A percentile compares a stretch with the other conserved stretches of the same genome.
phyloP scores from a whole-genome alignment of 768 basidiomycete species.

The Podaxis carcinomalis region DNA sequence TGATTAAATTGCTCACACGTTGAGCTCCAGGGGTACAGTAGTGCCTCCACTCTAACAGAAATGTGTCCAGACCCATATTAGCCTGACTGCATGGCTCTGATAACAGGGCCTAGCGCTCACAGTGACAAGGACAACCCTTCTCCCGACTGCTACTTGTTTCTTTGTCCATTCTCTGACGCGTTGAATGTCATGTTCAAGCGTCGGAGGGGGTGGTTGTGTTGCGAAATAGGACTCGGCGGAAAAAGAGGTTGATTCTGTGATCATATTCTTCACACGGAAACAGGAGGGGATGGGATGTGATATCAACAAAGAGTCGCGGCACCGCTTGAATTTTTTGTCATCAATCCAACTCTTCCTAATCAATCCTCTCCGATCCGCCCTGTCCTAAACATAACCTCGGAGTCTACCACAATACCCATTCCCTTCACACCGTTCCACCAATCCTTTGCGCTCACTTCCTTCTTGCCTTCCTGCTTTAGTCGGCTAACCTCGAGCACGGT shows the following conservation, averaged over 20 bases:
- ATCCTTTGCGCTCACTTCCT: conserved; percentile 49
- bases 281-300: background rate
- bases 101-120: conserved; percentile 41
- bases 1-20: conserved; percentile 73
- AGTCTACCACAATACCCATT: conserved; percentile 6
- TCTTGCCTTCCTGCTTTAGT: conserved; percentile 61
- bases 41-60: conserved; percentile 87
- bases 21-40: conserved; percentile 96
- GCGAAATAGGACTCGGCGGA: conserved; percentile 89
- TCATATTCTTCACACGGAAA: conserved; percentile 17
- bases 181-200: conserved; percentile 64
- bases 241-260: conserved; percentile 45
- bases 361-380: background rate
- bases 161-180: conserved; percentile 66
- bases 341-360: conserved; percentile 7
- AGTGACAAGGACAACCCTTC: conserved; percentile 89
- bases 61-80: background rate
- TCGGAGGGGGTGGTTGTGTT: conserved; percentile 75
- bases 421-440: conserved; percentile 75
- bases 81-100: background rate
- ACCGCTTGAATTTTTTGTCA: conserved; percentile 5
- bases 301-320: background rate
- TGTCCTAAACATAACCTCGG: conserved; percentile 6
- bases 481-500: conserved; percentile 48
- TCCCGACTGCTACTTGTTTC: conserved; percentile 57